These are phyloP conservation scores for Hericium erinaceus DNA, from an alignment of 768 basidiomycete species.

Conservation along the genomic window DNA sequence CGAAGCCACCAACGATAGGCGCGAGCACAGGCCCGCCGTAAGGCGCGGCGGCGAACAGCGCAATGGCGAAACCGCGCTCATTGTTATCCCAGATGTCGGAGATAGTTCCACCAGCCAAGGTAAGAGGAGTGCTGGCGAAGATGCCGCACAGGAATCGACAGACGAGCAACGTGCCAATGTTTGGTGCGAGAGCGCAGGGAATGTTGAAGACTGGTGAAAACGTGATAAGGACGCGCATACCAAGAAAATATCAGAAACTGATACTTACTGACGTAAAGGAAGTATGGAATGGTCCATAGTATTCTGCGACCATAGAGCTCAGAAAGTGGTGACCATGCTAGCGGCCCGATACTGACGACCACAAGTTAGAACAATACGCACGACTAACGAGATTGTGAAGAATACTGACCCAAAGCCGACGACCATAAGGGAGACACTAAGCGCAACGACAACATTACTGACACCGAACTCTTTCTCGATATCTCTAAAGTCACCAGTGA, in stretches of 20 bases:
- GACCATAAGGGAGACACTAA: conserved; percentile 30
- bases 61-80: conserved; percentile 31
- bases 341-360: conserved; percentile 13
- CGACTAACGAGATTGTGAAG: conserved; percentile 17
- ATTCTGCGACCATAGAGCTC: conserved; percentile 32
- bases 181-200: conserved; percentile 29
- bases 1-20: conserved; percentile 42
- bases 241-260: background rate
- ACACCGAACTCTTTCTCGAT: conserved; percentile 24
- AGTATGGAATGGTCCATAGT: conserved; percentile 29
- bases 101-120: conserved; percentile 27
- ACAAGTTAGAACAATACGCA: conserved; percentile 5
- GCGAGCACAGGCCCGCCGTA: conserved; percentile 40
- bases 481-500: conserved; percentile 28
- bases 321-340: conserved; percentile 21
- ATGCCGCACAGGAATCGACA: conserved; percentile 33
- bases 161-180: conserved; percentile 32
- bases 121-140: conserved; percentile 29
- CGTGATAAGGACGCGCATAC: background rate
- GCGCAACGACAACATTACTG: conserved; percentile 23
- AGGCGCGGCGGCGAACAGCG: conserved; percentile 31
- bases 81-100: conserved; percentile 30
- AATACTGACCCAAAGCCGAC: conserved; percentile 26
- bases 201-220: conserved; percentile 25
- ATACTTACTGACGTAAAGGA: conserved; percentile 28